Evolutionary conservation across 306 rosid genomes (phyloP).

Genomic region (Pterocarpus santalinus): DNA sequence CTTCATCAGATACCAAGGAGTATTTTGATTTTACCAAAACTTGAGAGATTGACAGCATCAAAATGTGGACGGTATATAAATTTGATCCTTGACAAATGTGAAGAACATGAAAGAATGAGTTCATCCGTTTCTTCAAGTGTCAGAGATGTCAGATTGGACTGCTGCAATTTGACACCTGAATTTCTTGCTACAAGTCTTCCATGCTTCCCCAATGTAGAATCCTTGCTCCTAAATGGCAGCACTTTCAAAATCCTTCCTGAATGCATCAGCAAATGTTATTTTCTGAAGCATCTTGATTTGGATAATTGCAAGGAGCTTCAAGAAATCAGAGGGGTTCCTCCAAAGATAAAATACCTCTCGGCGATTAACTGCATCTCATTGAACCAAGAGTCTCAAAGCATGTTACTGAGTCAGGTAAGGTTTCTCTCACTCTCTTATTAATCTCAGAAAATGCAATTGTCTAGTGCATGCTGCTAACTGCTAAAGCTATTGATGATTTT

Average conservation of each 20-base stretch:
- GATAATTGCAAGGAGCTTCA: slow-evolving; percentile 27
- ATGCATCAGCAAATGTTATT: slow-evolving; percentile 13
- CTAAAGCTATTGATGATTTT: background rate
- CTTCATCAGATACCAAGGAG: slow-evolving; percentile 10
- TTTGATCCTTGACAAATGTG: background rate
- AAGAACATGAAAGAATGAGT: background rate
- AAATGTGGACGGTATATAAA: background rate
- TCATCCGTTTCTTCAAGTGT: too few species aligned
- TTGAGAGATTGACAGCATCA: slow-evolving; percentile 18
- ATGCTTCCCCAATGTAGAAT: background rate
- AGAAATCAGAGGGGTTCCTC: slow-evolving; percentile 32
- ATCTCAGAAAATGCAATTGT: background rate
- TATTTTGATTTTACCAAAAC: slow-evolving; percentile 14
- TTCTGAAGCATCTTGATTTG: slow-evolving; percentile 20
- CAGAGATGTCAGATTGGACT: background rate
- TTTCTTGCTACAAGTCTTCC: too few species aligned
- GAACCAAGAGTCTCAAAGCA: slow-evolving; percentile 12
- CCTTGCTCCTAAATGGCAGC: background rate
- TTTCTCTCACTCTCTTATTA: background rate
- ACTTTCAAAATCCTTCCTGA: slow-evolving; percentile 39
- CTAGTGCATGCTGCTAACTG: background rate
- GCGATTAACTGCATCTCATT: slow-evolving; percentile 18
- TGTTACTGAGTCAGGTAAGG: slow-evolving; percentile 37
- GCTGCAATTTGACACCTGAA: background rate
- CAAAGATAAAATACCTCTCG: slow-evolving; percentile 36